These are phyloP conservation scores for Harringtonia aguacate DNA, from an alignment of 2,329 filamentous ascomycete species.

Conservation along the genomic window DNA sequence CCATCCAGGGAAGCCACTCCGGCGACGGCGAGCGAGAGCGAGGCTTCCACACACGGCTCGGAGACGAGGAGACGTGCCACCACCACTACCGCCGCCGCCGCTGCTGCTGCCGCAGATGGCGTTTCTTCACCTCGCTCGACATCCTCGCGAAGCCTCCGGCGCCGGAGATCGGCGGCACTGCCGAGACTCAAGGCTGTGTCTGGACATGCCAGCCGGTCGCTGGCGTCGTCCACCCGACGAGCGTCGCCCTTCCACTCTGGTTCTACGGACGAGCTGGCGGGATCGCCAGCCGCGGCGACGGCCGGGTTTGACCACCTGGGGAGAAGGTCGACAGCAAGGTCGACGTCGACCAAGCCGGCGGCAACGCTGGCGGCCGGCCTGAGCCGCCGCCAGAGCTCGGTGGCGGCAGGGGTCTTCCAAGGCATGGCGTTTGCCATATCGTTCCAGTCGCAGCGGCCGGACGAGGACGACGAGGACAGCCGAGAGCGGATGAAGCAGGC, in stretches of 20 bases:
- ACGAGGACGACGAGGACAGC: conserved; percentile 42
- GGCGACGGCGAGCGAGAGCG: conserved; percentile 8
- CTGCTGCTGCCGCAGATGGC: too few relatives aligned
- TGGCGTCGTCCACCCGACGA: conserved; percentile 14
- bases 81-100: neutral
- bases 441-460: conserved; percentile 41
- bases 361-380: conserved; percentile 2
- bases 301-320: conserved; percentile 24
- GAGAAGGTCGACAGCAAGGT: conserved; percentile 9
- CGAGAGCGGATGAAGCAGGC: conserved; percentile 25
- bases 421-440: conserved; percentile 86
- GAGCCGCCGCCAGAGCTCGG: conserved; percentile 3
- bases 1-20: conserved; percentile 7
- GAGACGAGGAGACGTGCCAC: neutral
- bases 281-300: conserved; percentile 20
- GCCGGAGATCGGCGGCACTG: conserved; percentile 9
- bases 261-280: conserved; percentile 38
- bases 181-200: conserved; percentile 10
- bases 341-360: neutral
- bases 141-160: too few relatives aligned
- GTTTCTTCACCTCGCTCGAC: neutral
- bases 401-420: conserved; percentile 43
- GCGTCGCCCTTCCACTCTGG: conserved; percentile 14
- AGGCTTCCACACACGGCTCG: conserved; percentile 1
- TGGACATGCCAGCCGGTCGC: neutral